Conservation (phyloP, 768 basidiomycete genomes). For the Boletus rex-veris region DNA sequence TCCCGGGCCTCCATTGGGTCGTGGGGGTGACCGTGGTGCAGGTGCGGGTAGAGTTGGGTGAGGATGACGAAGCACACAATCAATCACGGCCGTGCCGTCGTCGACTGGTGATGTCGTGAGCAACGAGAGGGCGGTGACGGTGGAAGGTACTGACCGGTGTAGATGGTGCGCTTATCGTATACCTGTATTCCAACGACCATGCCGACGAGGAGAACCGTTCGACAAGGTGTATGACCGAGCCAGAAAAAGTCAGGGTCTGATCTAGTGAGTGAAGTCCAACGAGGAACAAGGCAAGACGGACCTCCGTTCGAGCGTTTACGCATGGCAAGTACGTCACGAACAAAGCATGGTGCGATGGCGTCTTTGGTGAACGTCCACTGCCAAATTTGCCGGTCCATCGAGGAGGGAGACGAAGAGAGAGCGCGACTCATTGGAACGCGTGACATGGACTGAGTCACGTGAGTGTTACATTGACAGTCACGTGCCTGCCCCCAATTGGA, state of each 20-base stretch:
- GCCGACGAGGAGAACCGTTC: conserved; percentile 58
- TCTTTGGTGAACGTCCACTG: conserved; percentile 57
- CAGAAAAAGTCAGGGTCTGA: conserved; percentile 62
- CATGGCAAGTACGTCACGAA: conserved; percentile 51
- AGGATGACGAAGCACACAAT: conserved; percentile 51
- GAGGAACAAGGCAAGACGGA: neutral
- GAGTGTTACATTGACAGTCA: neutral
- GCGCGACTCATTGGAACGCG: conserved; percentile 4
- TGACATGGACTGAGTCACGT: conserved; percentile 4
- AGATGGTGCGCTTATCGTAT: conserved; percentile 58
- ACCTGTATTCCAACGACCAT: conserved; percentile 59
- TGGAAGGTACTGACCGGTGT: conserved; percentile 42
- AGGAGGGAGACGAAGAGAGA: neutral
- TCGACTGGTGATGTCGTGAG: conserved; percentile 48
- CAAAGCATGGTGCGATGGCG: conserved; percentile 53
- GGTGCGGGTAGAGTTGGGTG: conserved; percentile 26
- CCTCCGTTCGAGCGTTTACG: conserved; percentile 35
- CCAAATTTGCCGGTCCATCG: conserved; percentile 28
- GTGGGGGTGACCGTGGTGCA: conserved; percentile 4
- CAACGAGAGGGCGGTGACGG: neutral
- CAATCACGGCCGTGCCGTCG: conserved; percentile 71
- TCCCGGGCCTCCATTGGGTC: neutral
- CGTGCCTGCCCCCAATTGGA: neutral
- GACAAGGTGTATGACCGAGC: conserved; percentile 69
- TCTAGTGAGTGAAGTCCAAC: neutral